Conservation (phyloP, 2,329 filamentous ascomycete genomes). For the Penicillium concentricum region DNA sequence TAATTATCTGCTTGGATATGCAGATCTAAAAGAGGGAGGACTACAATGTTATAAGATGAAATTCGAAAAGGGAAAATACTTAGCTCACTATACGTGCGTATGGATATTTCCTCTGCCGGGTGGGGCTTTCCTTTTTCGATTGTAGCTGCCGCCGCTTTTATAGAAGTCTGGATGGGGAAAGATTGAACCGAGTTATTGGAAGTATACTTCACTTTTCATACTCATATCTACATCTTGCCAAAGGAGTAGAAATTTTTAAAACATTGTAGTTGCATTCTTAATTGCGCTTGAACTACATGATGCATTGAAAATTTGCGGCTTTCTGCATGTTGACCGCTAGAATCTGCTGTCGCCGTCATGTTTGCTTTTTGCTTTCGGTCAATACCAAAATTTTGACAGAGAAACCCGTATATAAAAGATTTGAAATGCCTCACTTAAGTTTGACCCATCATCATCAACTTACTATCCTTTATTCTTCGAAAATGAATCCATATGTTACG, state of each 20-base stretch:
- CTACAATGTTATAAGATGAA: slow-evolving; percentile 2
- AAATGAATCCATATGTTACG: slow-evolving; percentile 3
- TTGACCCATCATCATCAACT: neutral
- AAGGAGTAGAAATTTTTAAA: too few relatives aligned
- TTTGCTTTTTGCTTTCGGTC: neutral
- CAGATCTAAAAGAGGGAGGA: neutral
- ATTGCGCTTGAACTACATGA: neutral
- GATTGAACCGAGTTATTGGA: neutral
- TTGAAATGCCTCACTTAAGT: neutral
- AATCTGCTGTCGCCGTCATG: neutral
- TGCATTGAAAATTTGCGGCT: neutral
- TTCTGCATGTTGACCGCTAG: neutral
- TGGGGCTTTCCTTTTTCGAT: neutral
- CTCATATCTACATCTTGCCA: too few relatives aligned
- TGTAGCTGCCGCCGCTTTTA: neutral
- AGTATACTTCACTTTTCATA: neutral
- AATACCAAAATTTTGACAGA: neutral
- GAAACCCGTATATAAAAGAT: neutral
- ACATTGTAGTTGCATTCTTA: too few relatives aligned
- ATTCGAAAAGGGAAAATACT: neutral
- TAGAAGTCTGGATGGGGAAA: neutral
- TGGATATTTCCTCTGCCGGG: neutral
- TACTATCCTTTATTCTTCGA: neutral
- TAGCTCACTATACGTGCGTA: neutral
- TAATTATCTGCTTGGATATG: neutral